Conservation (phyloP, 2,329 filamentous ascomycete species). For the Diaporthe sp. region DNA sequence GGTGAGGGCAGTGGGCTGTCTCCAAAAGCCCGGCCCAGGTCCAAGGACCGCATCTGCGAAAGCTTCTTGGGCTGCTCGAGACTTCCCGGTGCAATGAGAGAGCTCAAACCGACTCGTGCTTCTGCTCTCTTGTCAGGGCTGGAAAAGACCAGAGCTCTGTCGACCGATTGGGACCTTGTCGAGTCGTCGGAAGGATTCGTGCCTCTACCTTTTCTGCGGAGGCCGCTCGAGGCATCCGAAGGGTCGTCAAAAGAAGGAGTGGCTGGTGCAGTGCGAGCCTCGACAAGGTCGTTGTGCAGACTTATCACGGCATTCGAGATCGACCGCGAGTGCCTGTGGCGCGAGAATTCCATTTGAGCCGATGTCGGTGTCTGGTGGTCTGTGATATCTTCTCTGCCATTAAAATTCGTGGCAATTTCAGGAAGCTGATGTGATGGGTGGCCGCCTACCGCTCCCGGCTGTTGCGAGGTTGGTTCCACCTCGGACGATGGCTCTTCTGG, state of each 20-base stretch:
- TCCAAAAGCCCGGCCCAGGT: conserved; percentile 46
- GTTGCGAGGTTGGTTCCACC: conserved; percentile 47
- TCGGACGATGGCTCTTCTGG: conserved; percentile 62
- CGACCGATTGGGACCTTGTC: conserved; percentile 70
- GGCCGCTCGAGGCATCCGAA: conserved; percentile 54
- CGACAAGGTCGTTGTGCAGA: conserved; percentile 48
- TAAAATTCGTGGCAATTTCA: conserved; percentile 49
- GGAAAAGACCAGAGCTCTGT: conserved; percentile 67
- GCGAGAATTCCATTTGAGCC: conserved; percentile 44
- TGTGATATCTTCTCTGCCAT: conserved; percentile 47
- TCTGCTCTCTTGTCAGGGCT: conserved; percentile 72
- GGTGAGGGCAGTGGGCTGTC: conserved; percentile 48
- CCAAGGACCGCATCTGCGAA: conserved; percentile 58
- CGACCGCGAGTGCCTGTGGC: conserved; percentile 57
- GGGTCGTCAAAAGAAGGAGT: conserved; percentile 51
- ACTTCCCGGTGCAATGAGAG: conserved; percentile 69
- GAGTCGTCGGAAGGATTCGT: conserved; percentile 54
- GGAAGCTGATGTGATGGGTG: conserved; percentile 47
- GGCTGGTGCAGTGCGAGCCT: conserved; percentile 47
- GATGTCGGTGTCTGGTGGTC: conserved; percentile 45
- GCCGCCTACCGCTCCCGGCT: conserved; percentile 51
- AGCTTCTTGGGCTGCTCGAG: conserved; percentile 60
- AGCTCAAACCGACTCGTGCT: conserved; percentile 72
- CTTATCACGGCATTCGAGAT: conserved; percentile 57
- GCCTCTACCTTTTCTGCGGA: conserved; percentile 55